phyloP scores from a whole-genome alignment of 352 stramenopile genomes.

The Phytophthora agathidicida region DNA sequence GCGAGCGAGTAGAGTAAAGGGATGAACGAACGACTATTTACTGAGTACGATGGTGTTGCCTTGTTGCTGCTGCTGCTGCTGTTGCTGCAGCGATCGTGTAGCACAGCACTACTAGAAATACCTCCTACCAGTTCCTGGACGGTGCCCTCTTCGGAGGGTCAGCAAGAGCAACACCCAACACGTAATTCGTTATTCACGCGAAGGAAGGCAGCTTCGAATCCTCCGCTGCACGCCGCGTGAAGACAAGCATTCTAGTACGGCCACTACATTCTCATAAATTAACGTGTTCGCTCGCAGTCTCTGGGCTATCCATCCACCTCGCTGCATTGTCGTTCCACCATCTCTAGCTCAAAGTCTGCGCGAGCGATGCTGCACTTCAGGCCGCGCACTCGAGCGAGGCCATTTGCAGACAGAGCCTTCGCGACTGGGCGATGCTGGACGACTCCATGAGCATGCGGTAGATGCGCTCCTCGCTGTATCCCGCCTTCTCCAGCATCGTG shows the following conservation, averaged over 20 bases:
- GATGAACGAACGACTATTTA: conserved; percentile 33
- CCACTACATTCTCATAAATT: conserved; percentile 18
- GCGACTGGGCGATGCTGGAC: conserved; percentile 57
- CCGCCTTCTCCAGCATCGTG: conserved; percentile 47
- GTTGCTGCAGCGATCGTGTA: background rate
- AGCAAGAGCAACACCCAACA: too few relatives aligned
- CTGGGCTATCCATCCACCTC: background rate
- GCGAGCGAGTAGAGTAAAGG: conserved; percentile 26
- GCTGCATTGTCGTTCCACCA: background rate
- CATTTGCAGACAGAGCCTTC: conserved; percentile 12
- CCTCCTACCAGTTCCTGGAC: too few relatives aligned
- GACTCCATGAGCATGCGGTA: conserved; percentile 65
- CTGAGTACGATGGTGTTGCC: conserved; percentile 16
- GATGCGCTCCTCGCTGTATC: conserved; percentile 58
- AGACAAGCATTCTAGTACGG: too few relatives aligned
- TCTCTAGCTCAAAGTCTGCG: background rate
- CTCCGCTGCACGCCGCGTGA: too few relatives aligned
- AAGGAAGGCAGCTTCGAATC: too few relatives aligned
- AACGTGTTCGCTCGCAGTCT: background rate
- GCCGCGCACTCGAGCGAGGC: conserved; percentile 8
- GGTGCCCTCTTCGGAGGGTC: too few relatives aligned
- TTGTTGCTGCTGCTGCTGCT: background rate
- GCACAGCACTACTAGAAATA: too few relatives aligned
- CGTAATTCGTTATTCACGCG: background rate
- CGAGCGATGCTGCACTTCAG: conserved; percentile 39